Conservation (phyloP, 306 rosid genomes). For the Castanospermum australe region DNA sequence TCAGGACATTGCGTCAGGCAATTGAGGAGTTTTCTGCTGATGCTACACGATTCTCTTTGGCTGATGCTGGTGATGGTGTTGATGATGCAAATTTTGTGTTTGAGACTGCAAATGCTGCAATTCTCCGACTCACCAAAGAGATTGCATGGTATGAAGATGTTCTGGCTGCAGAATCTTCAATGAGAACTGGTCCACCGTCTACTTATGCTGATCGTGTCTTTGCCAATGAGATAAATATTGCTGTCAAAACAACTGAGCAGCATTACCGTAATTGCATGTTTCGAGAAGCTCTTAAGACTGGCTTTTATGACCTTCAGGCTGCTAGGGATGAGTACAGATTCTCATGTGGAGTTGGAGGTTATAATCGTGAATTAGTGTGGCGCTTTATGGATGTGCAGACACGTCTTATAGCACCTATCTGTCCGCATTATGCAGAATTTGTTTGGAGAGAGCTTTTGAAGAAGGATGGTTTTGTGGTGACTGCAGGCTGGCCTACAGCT, state of each 20-base stretch:
- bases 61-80: conserved; percentile 95
- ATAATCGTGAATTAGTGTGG: conserved; percentile 47
- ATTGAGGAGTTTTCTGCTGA: conserved; percentile 94
- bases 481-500: conserved; percentile 59
- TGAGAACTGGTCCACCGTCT: conserved; percentile 80
- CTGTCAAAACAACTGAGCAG: conserved; percentile 74
- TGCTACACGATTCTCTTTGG: conserved; percentile 88
- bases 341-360: conserved; percentile 54
- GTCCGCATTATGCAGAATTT: conserved; percentile 59
- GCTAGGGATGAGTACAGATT: conserved; percentile 64
- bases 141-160: conserved; percentile 82
- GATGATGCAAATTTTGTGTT: conserved; percentile 94
- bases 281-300: conserved; percentile 64
- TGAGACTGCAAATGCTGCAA: conserved; percentile 91
- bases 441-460: conserved; percentile 54
- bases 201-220: conserved; percentile 80
- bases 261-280: conserved; percentile 74
- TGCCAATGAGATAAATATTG: conserved; percentile 83
- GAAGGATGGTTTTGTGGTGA: conserved; percentile 52
- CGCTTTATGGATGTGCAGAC: conserved; percentile 63
- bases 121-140: conserved; percentile 80
- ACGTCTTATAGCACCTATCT: conserved; percentile 56
- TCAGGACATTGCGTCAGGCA: conserved; percentile 78
- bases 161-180: conserved; percentile 64
- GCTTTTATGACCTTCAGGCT: conserved; percentile 59